Conservation (phyloP, 2,329 filamentous ascomycete species). For the Neonectria faginata region DNA sequence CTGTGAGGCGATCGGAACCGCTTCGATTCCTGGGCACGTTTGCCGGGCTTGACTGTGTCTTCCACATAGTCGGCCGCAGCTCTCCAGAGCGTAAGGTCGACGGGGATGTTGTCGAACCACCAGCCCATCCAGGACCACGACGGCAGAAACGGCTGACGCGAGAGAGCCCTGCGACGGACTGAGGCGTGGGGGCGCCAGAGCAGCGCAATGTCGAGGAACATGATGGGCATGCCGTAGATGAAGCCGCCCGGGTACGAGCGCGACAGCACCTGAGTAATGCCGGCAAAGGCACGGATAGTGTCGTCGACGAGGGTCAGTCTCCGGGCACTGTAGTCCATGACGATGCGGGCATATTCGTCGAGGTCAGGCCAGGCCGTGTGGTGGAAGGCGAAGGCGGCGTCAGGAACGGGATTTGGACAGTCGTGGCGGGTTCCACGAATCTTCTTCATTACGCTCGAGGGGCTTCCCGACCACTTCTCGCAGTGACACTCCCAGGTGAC, state of each 20-base stretch:
- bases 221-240: slow-evolving; percentile 59
- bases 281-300: slow-evolving; percentile 56
- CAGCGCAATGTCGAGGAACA: slow-evolving; percentile 59
- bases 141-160: slow-evolving; percentile 54
- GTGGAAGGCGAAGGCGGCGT: slow-evolving; percentile 52
- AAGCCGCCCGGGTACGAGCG: slow-evolving; percentile 57
- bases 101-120: slow-evolving; percentile 59
- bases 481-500: slow-evolving; percentile 62
- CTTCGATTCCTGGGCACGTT: slow-evolving; percentile 48
- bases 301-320: slow-evolving; percentile 56
- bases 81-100: slow-evolving; percentile 57
- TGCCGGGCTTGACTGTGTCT: slow-evolving; percentile 48
- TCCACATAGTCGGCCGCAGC: slow-evolving; percentile 59
- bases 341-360: slow-evolving; percentile 59
- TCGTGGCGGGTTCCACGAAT: slow-evolving; percentile 48
- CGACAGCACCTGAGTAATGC: slow-evolving; percentile 57
- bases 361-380: slow-evolving; percentile 60
- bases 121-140: slow-evolving; percentile 63
- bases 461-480: slow-evolving; percentile 55
- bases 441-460: slow-evolving; percentile 48
- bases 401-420: slow-evolving; percentile 49
- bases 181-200: slow-evolving; percentile 59
- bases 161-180: slow-evolving; percentile 53
- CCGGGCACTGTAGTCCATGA: slow-evolving; percentile 57
- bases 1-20: slow-evolving; percentile 52